Conservation (phyloP, 768 basidiomycete genomes). For the Podaxis carcinomalis region DNA sequence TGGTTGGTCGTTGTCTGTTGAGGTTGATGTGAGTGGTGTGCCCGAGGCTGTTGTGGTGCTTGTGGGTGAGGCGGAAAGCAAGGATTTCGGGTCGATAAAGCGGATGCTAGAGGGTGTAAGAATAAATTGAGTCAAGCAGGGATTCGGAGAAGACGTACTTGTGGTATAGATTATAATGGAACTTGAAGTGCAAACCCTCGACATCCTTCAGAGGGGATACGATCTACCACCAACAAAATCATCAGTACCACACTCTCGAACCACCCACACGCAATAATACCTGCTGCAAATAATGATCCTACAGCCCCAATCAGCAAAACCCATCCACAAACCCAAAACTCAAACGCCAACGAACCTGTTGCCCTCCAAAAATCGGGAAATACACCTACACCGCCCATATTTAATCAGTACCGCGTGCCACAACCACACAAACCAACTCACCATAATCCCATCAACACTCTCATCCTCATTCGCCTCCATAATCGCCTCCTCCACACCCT, state of each 20-base stretch:
- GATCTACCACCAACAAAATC: slow-evolving; percentile 41
- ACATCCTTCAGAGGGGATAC: slow-evolving; percentile 97
- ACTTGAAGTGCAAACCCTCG: slow-evolving; percentile 95
- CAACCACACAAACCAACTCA: slow-evolving; percentile 28
- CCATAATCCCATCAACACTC: slow-evolving; percentile 92
- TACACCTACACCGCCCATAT: slow-evolving; percentile 57
- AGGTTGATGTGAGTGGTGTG: slow-evolving; percentile 12
- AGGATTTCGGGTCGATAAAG: slow-evolving; percentile 77
- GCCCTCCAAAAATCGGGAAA: slow-evolving; percentile 91
- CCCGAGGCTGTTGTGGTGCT: slow-evolving; percentile 29
- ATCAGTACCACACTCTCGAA: not conserved
- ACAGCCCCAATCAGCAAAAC: slow-evolving; percentile 5
- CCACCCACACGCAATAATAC: slow-evolving; percentile 25
- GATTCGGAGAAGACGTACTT: slow-evolving; percentile 54
- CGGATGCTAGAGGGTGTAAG: slow-evolving; percentile 64
- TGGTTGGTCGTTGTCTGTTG: slow-evolving; percentile 51
- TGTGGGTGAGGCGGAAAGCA: slow-evolving; percentile 41
- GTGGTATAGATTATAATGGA: slow-evolving; percentile 92
- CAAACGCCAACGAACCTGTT: slow-evolving; percentile 55
- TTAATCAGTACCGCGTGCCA: not conserved
- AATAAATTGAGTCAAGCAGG: not conserved
- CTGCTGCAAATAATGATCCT: slow-evolving; percentile 98
- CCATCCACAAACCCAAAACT: not conserved
- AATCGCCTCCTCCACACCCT: slow-evolving; percentile 94
- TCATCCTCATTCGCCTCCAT: slow-evolving; percentile 91